Evolutionary conservation across 1,284 basidiomycete genomes (phyloP).

Genomic region (Austroboletus niveus): DNA sequence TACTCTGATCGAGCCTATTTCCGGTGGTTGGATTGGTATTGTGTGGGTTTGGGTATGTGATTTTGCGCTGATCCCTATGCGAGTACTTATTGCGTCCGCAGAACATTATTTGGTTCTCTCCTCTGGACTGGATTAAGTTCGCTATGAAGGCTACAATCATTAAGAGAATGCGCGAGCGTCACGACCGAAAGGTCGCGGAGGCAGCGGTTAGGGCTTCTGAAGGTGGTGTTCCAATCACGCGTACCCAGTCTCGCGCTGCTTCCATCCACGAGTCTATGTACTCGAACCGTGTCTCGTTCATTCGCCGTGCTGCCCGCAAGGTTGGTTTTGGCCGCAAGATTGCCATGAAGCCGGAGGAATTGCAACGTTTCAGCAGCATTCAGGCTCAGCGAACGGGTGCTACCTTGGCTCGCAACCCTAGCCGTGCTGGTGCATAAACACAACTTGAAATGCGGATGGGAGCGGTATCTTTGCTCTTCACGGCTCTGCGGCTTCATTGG

Average conservation of each 20-base stretch:
- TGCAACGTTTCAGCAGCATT: constrained; percentile 81
- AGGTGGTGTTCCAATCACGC: constrained; percentile 74
- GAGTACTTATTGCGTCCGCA: constrained; percentile 28
- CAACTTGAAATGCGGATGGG: constrained; percentile 16
- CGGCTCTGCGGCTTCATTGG: constrained; percentile 10
- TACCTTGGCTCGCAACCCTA: constrained; percentile 76
- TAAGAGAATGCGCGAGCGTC: constrained; percentile 74
- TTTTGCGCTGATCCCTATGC: not conserved
- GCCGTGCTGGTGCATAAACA: constrained; percentile 48
- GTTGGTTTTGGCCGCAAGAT: constrained; percentile 84
- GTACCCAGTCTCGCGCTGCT: constrained; percentile 87
- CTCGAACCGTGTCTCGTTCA: constrained; percentile 89
- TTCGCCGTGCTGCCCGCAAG: constrained; percentile 80
- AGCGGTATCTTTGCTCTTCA: constrained; percentile 23
- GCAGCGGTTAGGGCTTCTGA: constrained; percentile 43
- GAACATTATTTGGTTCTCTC: constrained; percentile 94
- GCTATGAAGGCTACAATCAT: constrained; percentile 92
- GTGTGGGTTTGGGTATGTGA: constrained; percentile 88
- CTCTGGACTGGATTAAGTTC: constrained; percentile 95
- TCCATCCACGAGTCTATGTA: constrained; percentile 92
- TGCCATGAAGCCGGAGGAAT: constrained; percentile 77
- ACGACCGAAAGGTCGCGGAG: constrained; percentile 36
- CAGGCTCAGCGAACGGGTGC: constrained; percentile 77
- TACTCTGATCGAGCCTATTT: constrained; percentile 74
- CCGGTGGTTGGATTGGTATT: constrained; percentile 95